Percentiles rank a stretch among this genome's conserved stretches.
phyloP scores from a whole-genome alignment of 345 rosid species.

The Sisymbrium altissimum region DNA sequence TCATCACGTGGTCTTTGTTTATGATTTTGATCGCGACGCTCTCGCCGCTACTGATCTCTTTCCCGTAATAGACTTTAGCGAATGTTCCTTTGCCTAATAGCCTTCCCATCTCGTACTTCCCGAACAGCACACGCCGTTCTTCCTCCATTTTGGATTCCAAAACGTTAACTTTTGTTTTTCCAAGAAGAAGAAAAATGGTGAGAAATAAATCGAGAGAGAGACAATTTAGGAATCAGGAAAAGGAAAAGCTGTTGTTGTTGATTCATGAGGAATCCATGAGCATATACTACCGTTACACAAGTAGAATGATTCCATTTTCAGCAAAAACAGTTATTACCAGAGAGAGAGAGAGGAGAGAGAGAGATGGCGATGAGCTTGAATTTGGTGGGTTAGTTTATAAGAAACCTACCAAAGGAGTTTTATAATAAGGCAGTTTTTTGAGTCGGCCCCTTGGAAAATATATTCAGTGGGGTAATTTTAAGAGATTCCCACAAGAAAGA shows the following conservation, averaged over 20 bases:
- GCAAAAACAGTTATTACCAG: not conserved
- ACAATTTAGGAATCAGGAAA: not conserved
- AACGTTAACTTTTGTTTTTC: too few species aligned
- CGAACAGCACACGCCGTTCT: conserved; percentile 44
- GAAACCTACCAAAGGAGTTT: not conserved
- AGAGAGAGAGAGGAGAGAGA: conserved; percentile 4
- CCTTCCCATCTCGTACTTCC: conserved; percentile 66
- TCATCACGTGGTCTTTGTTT: conserved; percentile 47
- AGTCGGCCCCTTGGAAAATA: conserved; percentile 3
- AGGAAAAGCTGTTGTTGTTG: not conserved
- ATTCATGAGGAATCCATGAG: conserved; percentile 3
- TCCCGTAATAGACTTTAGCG: conserved; percentile 69
- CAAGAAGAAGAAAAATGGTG: not conserved
- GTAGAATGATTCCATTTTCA: conserved; percentile 8
- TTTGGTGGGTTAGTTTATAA: not conserved
- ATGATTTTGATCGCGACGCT: conserved; percentile 67
- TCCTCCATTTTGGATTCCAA: conserved; percentile 14
- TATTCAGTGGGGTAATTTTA: not conserved
- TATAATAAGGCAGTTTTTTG: not conserved
- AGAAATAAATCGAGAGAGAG: not conserved
- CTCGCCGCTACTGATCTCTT: conserved; percentile 39
- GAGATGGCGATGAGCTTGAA: not conserved
- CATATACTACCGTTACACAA: not conserved
- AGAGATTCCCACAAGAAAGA: conserved; percentile 12
- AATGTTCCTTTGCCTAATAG: conserved; percentile 81